These are phyloP conservation scores for Thelephora ganbajun DNA, from an alignment of 768 basidiomycete species.

Conservation along the genomic window DNA sequence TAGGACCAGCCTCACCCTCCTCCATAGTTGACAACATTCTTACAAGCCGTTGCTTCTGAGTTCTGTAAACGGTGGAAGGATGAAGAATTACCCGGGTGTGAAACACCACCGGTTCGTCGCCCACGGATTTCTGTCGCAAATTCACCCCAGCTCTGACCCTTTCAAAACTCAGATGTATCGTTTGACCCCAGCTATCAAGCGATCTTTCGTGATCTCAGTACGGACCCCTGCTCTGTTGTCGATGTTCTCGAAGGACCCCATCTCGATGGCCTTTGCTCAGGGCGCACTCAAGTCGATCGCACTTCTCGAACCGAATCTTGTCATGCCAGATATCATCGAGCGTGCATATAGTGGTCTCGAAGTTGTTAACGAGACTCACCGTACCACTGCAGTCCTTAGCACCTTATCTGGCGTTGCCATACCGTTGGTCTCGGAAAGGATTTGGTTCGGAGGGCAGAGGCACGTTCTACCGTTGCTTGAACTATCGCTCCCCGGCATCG, in stretches of 20 bases:
- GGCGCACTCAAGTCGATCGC: constrained; percentile 66
- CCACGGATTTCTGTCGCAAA: constrained; percentile 1
- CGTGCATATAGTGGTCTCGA: constrained; percentile 88
- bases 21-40: constrained; percentile 46
- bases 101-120: constrained; percentile 53
- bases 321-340: constrained; percentile 87
- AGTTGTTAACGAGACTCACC: constrained; percentile 86
- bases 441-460: constrained; percentile 82
- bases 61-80: constrained; percentile 71
- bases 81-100: constrained; percentile 64
- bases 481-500: constrained; percentile 83
- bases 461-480: constrained; percentile 81
- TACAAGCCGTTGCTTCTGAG: constrained; percentile 60
- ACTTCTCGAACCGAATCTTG: constrained; percentile 64
- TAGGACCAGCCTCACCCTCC: constrained; percentile 4
- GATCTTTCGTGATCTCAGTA: constrained; percentile 67
- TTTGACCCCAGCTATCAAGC: constrained; percentile 68
- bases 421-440: constrained; percentile 59
- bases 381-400: constrained; percentile 83
- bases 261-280: constrained; percentile 74
- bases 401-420: constrained; percentile 67
- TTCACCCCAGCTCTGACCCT: neutral
- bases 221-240: constrained; percentile 80
- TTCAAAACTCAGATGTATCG: constrained; percentile 40
- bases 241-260: constrained; percentile 80